These are phyloP conservation scores for Allomyces macrogynus DNA, from an alignment of 192 early-diverging fungal species.

Conservation along the genomic window DNA sequence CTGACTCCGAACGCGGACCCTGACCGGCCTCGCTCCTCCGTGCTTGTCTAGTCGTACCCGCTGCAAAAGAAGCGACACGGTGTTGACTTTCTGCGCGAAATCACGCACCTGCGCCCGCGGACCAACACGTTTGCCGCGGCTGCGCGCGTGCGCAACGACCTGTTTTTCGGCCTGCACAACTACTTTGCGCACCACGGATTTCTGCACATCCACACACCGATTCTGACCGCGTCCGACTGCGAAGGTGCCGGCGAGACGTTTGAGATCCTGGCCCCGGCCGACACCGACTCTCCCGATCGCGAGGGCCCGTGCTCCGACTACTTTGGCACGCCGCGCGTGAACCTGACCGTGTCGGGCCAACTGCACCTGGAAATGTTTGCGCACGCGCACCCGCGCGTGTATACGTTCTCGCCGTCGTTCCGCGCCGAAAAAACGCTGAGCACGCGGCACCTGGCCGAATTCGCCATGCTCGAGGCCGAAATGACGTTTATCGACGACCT, in stretches of 20 bases:
- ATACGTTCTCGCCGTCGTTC: constrained; percentile 62
- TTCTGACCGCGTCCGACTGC: constrained; percentile 67
- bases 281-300: too few relatives aligned
- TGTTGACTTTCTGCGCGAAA: constrained; percentile 59
- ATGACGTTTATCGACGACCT: constrained; percentile 46
- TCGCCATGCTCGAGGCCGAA: constrained; percentile 89
- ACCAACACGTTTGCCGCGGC: constrained; percentile 53
- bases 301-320: constrained; percentile 27
- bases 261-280: constrained; percentile 12
- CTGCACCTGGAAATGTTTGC: constrained; percentile 64
- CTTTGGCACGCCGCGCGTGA: constrained; percentile 43
- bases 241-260: constrained; percentile 81
- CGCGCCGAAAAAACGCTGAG: constrained; percentile 64
- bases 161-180: constrained; percentile 42
- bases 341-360: constrained; percentile 69
- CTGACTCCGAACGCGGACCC: too few relatives aligned
- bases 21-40: not conserved
- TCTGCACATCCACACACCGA: constrained; percentile 55
- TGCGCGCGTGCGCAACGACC: constrained; percentile 44
- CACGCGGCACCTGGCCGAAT: constrained; percentile 70
- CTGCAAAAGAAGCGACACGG: constrained; percentile 66
- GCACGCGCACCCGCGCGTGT: constrained; percentile 48
- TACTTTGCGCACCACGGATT: constrained; percentile 59
- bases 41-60: constrained; percentile 39
- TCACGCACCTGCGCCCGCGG: constrained; percentile 50